Base-by-base conservation (phyloP, 1,284 basidiomycete genomes). In the Ganoderma multipileum region DNA sequence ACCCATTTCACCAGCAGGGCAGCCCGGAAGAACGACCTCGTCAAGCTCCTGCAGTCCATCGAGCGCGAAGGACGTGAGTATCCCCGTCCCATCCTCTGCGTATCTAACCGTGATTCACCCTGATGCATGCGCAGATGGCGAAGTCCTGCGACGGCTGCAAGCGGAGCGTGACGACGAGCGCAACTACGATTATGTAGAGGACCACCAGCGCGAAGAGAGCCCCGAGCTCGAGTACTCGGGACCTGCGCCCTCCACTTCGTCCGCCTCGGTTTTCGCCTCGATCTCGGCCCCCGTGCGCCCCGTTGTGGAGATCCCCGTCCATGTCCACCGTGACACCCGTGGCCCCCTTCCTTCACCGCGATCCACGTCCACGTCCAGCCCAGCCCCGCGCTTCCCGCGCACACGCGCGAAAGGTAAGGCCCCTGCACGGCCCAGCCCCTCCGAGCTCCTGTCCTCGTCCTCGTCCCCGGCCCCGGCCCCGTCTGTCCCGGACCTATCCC, bases 1-100 rank as follows among this genome's bases (percentile, higher is more conserved):
- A n/a, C 28, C 12, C 30, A 44, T 20, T 67, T 65, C 59, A 64
- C 33, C 14, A 26, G 30, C 8, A 26, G 55, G 41, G 47, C 38
- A 1, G 65, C 50, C 14, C 68, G 70, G 8, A 55, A 58, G 14
- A 64, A 41, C 23, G 58, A 72, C 9, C 65, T 75, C 62, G 54
- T 68, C n/a, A 33, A 62, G 47, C 63, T 67, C 18, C 63, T 75
- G 65, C 64, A 64, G 20, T 69, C 68, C 12, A 63, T 73, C 41
- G 74, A 75, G 52, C 47, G 30, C 18, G 68, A 70, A 38, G 72
- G 74, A 7, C 30, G 73, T 74, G 57, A 42, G 72, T 68, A 14
- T 52, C 3, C 60, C 62, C 6, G 52, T 26, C 7, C 2, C 12
- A 12, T 33, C 28, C 14, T 6, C 8, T 18, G 41, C 30, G 0